phyloP scores from a whole-genome alignment of 2,329 filamentous ascomycete genomes.

The Ceratocystis colombiana region DNA sequence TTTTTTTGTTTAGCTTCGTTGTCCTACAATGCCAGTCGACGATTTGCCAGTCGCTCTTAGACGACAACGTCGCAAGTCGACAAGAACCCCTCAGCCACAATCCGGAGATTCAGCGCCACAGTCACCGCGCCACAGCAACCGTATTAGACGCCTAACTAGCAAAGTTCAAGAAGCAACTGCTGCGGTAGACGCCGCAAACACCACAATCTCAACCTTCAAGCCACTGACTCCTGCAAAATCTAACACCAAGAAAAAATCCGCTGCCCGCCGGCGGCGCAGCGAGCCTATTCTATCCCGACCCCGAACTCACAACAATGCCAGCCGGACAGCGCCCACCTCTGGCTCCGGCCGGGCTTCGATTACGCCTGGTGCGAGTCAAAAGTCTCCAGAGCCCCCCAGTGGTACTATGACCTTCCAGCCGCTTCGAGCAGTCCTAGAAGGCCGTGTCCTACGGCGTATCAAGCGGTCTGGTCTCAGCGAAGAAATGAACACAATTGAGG shows the following conservation, averaged over 20 bases:
- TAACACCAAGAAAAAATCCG: neutral
- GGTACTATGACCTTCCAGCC: slow-evolving; percentile 35
- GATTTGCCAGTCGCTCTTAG: slow-evolving; percentile 20
- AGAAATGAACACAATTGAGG: slow-evolving; percentile 45
- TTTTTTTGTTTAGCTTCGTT: slow-evolving; percentile 3
- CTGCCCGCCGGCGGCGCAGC: slow-evolving; percentile 16
- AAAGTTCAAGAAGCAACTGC: slow-evolving; percentile 14
- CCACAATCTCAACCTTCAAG: neutral
- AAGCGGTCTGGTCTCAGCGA: slow-evolving; percentile 48
- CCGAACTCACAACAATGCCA: slow-evolving; percentile 21
- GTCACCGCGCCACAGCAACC: slow-evolving; percentile 23
- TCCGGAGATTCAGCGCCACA: slow-evolving; percentile 7
- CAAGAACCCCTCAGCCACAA: slow-evolving; percentile 15
- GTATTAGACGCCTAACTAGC: slow-evolving; percentile 18
- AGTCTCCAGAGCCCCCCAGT: slow-evolving; percentile 30
- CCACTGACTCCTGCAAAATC: neutral
- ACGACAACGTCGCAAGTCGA: slow-evolving; percentile 17
- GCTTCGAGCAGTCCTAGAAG: slow-evolving; percentile 47
- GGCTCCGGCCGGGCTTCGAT: slow-evolving; percentile 15
- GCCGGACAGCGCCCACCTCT: slow-evolving; percentile 5
- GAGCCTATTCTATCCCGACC: slow-evolving; percentile 2
- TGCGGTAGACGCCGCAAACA: neutral
- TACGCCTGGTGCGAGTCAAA: slow-evolving; percentile 10
- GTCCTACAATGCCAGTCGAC: slow-evolving; percentile 18
- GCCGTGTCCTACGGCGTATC: slow-evolving; percentile 47